These are phyloP conservation scores for Fusarium anthophilum DNA, from an alignment of 2,329 filamentous ascomycete species.

Conservation along the genomic window DNA sequence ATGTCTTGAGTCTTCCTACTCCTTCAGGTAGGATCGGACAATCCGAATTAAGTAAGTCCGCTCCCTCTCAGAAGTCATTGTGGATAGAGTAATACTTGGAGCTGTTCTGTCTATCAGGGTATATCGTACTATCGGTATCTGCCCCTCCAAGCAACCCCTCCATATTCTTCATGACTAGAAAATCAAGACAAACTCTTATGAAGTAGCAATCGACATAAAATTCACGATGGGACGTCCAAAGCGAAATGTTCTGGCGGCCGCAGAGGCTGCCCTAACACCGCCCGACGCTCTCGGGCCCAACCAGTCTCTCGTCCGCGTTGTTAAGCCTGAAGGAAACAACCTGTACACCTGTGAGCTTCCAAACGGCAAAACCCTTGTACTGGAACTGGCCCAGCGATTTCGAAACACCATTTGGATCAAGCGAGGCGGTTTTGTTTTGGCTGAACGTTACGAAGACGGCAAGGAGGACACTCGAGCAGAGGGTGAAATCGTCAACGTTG, in stretches of 20 bases:
- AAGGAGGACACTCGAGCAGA: slow-evolving; percentile 80
- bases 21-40: not conserved
- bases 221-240: slow-evolving; percentile 59
- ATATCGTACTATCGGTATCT: slow-evolving; percentile 28
- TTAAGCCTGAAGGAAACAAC: slow-evolving; percentile 88
- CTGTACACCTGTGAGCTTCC: slow-evolving; percentile 83
- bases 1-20: not conserved
- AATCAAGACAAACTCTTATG: not conserved
- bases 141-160: slow-evolving; percentile 36
- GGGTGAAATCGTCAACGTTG: slow-evolving; percentile 93
- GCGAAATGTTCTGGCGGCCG: slow-evolving; percentile 79
- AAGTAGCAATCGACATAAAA: not conserved
- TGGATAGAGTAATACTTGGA: slow-evolving; percentile 17
- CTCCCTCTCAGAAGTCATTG: not conserved
- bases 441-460: slow-evolving; percentile 72
- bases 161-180: slow-evolving; percentile 18
- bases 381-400: slow-evolving; percentile 86
- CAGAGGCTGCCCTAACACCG: slow-evolving; percentile 73
- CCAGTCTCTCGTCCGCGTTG: slow-evolving; percentile 78
- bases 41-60: slow-evolving; percentile 24
- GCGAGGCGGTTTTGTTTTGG: slow-evolving; percentile 84
- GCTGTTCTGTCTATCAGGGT: not conserved
- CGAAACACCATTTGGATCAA: slow-evolving; percentile 95
- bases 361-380: slow-evolving; percentile 70
- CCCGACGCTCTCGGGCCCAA: slow-evolving; percentile 66